phyloP scores from a whole-genome alignment of 257 asterid genomes.

The Nicotiana attenuata region DNA sequence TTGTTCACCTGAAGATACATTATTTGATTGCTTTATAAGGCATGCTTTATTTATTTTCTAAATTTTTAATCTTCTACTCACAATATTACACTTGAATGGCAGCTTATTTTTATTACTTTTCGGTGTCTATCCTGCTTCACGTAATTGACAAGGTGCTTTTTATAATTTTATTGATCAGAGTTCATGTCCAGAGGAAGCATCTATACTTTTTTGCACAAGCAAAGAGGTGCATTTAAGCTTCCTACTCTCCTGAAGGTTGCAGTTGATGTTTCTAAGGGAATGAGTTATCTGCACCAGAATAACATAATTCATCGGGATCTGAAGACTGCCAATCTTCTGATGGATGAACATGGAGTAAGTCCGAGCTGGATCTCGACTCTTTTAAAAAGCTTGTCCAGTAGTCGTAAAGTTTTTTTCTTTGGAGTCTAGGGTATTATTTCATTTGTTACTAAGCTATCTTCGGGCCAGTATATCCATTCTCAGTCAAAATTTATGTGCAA shows the following conservation, averaged over 20 bases:
- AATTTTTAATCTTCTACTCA: background rate
- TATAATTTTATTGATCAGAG: slow-evolving; percentile 23
- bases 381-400: background rate
- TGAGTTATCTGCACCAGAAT: slow-evolving; percentile 52
- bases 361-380: background rate
- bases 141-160: background rate
- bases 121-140: background rate
- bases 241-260: slow-evolving; percentile 38
- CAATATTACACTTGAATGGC: background rate
- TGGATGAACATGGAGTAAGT: slow-evolving; percentile 49
- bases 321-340: slow-evolving; percentile 48
- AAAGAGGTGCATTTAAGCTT: slow-evolving; percentile 36
- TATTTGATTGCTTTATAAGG: background rate
- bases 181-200: slow-evolving; percentile 49
- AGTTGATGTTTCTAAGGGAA: slow-evolving; percentile 42
- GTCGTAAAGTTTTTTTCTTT: background rate
- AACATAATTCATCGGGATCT: slow-evolving; percentile 44
- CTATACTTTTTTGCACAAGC: slow-evolving; percentile 31
- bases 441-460: background rate
- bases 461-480: background rate
- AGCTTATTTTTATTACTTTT: background rate
- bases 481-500: background rate
- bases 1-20: background rate
- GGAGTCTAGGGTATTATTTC: background rate
- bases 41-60: background rate